Evolutionary conservation across 352 stramenopile genomes (phyloP).

Genomic region (Elongisporangium senticosum): DNA sequence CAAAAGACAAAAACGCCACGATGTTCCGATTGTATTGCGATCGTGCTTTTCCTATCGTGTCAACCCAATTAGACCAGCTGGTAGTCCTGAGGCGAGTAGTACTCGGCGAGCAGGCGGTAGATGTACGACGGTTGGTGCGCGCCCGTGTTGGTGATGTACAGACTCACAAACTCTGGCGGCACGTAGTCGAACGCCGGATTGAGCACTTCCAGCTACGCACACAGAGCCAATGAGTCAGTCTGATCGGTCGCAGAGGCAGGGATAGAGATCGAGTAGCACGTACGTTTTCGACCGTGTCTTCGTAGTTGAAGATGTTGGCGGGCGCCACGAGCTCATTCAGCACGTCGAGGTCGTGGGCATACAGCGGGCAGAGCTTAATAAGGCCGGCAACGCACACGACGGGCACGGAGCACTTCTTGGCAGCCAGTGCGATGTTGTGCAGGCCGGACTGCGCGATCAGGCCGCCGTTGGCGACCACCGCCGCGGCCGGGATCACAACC

Average conservation of each 20-base stretch:
- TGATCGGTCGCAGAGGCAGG: neutral
- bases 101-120: conserved; percentile 97
- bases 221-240: conserved; percentile 2
- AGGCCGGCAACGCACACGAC: conserved; percentile 96
- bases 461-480: conserved; percentile 96
- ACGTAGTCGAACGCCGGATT: conserved; percentile 98
- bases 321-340: conserved; percentile 89
- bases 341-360: conserved; percentile 96
- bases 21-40: neutral
- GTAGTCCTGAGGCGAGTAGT: conserved; percentile 97
- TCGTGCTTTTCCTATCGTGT: neutral
- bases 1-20: neutral
- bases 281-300: conserved; percentile 87
- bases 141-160: conserved; percentile 98
- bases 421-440: conserved; percentile 94
- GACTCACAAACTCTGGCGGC: conserved; percentile 93
- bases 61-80: conserved; percentile 52
- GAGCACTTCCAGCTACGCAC: conserved; percentile 89
- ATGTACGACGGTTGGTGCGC: conserved; percentile 98
- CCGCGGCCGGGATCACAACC: conserved; percentile 92
- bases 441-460: conserved; percentile 93
- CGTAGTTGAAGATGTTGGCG: conserved; percentile 86
- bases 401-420: conserved; percentile 95
- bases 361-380: conserved; percentile 98
- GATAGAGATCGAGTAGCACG: conserved; percentile 1